Evolutionary conservation across 768 basidiomycete species (phyloP), one percentile per base, ranked within the genome.

Genomic region (Mrakia hoshinonis): DNA sequence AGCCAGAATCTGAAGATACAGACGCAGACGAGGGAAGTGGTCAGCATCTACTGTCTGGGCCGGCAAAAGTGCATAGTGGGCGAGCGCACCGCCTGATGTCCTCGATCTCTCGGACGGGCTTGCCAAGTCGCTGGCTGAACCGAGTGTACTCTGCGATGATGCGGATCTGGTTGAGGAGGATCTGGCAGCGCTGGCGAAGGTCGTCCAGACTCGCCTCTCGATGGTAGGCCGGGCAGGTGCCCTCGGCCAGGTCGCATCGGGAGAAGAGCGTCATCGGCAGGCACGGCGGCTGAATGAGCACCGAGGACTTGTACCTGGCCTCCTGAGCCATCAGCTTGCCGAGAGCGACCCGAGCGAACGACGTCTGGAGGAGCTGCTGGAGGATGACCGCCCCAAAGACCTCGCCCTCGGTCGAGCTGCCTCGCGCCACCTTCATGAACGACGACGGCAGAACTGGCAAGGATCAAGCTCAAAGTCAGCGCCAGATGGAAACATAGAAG

Each of bases 141-240:
- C 29, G 4, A 12, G 51, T 10, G 51, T 52, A 52, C n/a, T n/a
- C 4, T 3, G n/a, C 51, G 22, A 52, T 24, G n/a, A 52, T n/a
- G n/a, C 29, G 51, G 51, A 52, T 52, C n/a, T 52, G 51, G n/a
- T 52, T 52, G 51, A 52, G 51, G n/a, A 52, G 7, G 51, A 52
- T 26, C 51, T 24, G n/a, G 51, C 51, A 52, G 51, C 51, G 51
- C 10, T n/a, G 29, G n/a, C 29, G n/a, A 29, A 52, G 51, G 15
- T 52, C 51, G 5, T 52, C 18, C 29, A n/a, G 51, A 52, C n/a
- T 52, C 7, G 51, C n/a, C 51, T 52, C 51, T 52, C 51, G 51
- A 29, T 52, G 51, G 51, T 26, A 52, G n/a, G n/a, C n/a, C 6
- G 18, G n/a, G 51, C 51, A 52, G 12, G 51, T 4, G 51, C n/a